These are phyloP conservation scores for Helicocarpus griseus DNA, from an alignment of 2,329 filamentous ascomycete species.

Conservation along the genomic window DNA sequence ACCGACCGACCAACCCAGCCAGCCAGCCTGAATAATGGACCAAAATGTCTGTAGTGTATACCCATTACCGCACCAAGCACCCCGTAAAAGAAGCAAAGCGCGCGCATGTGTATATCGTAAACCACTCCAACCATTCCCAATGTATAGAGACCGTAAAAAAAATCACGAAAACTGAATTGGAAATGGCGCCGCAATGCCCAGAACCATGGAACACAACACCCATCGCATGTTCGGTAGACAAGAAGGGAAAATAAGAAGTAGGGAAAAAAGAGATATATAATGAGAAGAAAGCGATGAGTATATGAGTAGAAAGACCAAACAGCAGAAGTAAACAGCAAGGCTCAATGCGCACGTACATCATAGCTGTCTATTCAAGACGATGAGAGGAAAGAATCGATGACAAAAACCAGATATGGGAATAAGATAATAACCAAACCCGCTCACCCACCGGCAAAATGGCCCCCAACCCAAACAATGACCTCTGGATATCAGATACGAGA, in stretches of 20 bases:
- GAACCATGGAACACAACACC: too few relatives aligned
- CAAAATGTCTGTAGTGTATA: background rate
- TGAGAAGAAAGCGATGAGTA: slow-evolving; percentile 13
- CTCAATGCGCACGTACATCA: slow-evolving; percentile 10
- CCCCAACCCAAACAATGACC: slow-evolving; percentile 10
- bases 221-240: too few relatives aligned
- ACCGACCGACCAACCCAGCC: too few relatives aligned
- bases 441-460: slow-evolving; percentile 7
- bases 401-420: slow-evolving; percentile 3
- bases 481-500: slow-evolving; percentile 11
- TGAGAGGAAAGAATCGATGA: background rate
- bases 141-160: background rate
- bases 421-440: slow-evolving; percentile 4
- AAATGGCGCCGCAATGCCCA: background rate
- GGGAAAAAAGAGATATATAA: slow-evolving; percentile 5
- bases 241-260: background rate
- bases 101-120: background rate
- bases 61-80: background rate
- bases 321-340: background rate
- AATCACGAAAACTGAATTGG: background rate
- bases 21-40: background rate
- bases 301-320: slow-evolving; percentile 12
- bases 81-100: background rate
- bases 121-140: background rate
- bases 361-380: slow-evolving; percentile 7